Evolutionary conservation across 768 basidiomycete genomes (phyloP).

Genomic region (Lactarius hatsudake): DNA sequence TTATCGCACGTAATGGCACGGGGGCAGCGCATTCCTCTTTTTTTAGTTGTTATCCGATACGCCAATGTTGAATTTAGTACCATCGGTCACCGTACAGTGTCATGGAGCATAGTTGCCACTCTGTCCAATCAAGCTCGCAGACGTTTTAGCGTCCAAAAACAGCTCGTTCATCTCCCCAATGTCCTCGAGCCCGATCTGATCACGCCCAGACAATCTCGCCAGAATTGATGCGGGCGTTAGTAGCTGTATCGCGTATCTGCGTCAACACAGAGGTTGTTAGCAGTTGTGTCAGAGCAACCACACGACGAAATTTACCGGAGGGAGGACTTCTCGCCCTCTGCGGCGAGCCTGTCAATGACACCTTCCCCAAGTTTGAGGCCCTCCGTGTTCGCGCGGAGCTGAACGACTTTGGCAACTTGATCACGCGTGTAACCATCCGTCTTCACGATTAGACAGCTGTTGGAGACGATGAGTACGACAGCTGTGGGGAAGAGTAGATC

Average conservation of each 20-base stretch:
- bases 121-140: constrained; percentile 31
- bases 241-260: constrained; percentile 86
- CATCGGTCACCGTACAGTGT: neutral
- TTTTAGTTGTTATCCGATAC: neutral
- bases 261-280: constrained; percentile 15
- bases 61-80: neutral
- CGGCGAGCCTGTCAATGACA: constrained; percentile 77
- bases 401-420: constrained; percentile 83
- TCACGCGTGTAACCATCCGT: constrained; percentile 81
- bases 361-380: constrained; percentile 72
- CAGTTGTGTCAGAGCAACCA: neutral
- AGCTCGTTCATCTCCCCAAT: constrained; percentile 91
- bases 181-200: constrained; percentile 83
- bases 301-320: constrained; percentile 54
- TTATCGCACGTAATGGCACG: constrained; percentile 1
- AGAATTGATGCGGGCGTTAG: constrained; percentile 90
- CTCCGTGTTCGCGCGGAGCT: constrained; percentile 83
- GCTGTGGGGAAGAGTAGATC: constrained; percentile 2
- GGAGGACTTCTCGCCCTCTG: constrained; percentile 78
- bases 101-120: constrained; percentile 11
- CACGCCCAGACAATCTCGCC: constrained; percentile 70
- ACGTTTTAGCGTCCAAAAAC: constrained; percentile 90
- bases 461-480: neutral
- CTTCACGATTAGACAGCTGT: constrained; percentile 90
- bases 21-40: neutral